phyloP scores from a whole-genome alignment of 306 rosid genomes.

The Quercus robur region DNA sequence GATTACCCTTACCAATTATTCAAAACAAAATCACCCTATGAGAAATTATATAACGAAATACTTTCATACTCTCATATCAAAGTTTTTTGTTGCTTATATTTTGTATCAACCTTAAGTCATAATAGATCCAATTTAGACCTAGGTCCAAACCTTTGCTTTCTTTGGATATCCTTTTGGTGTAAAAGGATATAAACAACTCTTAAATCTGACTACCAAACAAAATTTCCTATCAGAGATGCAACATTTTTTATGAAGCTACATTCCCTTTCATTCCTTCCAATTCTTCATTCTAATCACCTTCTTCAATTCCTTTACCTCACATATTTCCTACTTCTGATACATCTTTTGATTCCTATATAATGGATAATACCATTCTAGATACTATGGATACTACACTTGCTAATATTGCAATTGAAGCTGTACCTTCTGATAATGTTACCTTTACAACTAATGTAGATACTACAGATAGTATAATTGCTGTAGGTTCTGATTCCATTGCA shows the following conservation, averaged over 20 bases:
- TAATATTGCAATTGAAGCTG: too few relatives aligned
- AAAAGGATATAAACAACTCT: not conserved
- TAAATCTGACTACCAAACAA: not conserved
- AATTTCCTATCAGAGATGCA: not conserved
- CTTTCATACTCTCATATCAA: not conserved
- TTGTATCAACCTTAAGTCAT: not conserved
- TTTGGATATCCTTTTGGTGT: not conserved
- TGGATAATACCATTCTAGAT: too few relatives aligned
- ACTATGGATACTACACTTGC: too few relatives aligned
- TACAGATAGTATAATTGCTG: too few relatives aligned
- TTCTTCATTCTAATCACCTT: not conserved
- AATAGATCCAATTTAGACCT: not conserved
- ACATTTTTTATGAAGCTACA: not conserved
- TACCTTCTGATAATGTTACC: too few relatives aligned
- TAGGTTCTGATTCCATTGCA: too few relatives aligned
- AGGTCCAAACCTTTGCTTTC: not conserved
- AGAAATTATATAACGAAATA: not conserved
- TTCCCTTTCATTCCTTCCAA: not conserved
- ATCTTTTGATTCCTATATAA: not conserved
- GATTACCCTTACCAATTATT: not conserved
- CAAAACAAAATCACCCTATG: not conserved
- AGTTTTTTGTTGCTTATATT: not conserved
- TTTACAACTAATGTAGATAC: too few relatives aligned
- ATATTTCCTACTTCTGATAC: not conserved
- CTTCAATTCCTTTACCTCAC: not conserved